Base-by-base conservation (phyloP, 208 protist genomes). In the Leishmania turanica region DNA sequence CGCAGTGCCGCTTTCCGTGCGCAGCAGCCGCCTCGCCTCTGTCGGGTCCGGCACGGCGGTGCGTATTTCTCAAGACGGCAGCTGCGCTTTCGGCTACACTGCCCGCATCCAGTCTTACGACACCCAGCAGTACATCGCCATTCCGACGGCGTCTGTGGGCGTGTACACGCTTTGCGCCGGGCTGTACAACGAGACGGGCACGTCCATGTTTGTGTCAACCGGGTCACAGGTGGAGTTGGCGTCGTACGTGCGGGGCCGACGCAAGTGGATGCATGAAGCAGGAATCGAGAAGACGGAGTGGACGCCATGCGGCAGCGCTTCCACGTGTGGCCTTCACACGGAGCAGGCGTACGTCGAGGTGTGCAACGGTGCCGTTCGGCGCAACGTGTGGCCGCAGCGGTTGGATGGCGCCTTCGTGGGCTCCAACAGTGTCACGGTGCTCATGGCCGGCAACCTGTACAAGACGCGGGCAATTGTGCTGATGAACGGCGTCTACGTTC, bases 91-190 rank as follows among this genome's bases (percentile, higher is more conserved):
- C 6, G 89, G 89, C 60, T 80, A 86, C 76, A 87, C 82, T 1
- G 77, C 75, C 37, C 58, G 68, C 54, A 72, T 90, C 45, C 37
- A 75, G 49, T 40, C 54, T 42, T 84, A 82, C 77, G 78, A 80
- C 54, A 56, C 77, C 1, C 56, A 75, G 62, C 78, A 84, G 65
- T 84, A 84, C 53, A 74, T 86, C 69, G 47, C 51, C 47, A 51
- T 88, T 51, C 87, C 87, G 7, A 79, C 79, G 34, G 69, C 82
- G 34, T 71, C 54, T 40, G 53, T 77, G 24, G 87, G 87, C 75
- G 78, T 85, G n/a, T 88, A 87, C 82, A 84, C 81, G 2, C 47
- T 89, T 17, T 91, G 88, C 58, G 88, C 71, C 19, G 88, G 88
- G 15, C 58, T 89, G 27, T 81, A 81, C 76, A 87, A 65, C 72